phyloP scores from a whole-genome alignment of 2,329 filamentous ascomycete genomes.

The Cadophora sp. region DNA sequence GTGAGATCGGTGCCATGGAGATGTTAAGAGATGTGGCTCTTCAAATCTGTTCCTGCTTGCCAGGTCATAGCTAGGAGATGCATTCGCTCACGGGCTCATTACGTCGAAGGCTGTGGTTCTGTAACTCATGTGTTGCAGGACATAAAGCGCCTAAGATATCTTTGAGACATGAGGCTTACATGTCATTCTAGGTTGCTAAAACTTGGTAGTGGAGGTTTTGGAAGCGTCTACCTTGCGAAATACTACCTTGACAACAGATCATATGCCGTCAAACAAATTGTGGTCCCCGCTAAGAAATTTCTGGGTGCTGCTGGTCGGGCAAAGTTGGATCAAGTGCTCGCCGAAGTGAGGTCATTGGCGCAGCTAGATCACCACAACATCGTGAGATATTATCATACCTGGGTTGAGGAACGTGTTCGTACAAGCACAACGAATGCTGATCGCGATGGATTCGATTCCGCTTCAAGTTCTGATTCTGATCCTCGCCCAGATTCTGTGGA shows the following conservation, averaged over 20 bases:
- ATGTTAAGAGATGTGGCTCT: background rate
- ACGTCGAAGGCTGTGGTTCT: background rate
- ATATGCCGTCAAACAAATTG: constrained; percentile 72
- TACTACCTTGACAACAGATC: constrained; percentile 66
- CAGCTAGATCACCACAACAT: constrained; percentile 69
- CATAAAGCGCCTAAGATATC: background rate
- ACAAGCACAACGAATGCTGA: background rate
- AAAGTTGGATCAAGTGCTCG: constrained; percentile 21
- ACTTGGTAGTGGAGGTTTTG: constrained; percentile 64
- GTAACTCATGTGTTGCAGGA: background rate
- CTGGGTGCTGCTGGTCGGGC: constrained; percentile 13
- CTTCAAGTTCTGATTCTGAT: background rate
- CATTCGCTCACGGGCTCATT: background rate
- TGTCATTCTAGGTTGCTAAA: constrained; percentile 11
- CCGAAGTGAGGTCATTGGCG: constrained; percentile 66
- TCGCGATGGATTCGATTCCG: background rate
- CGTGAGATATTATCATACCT: constrained; percentile 69
- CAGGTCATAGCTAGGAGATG: background rate
- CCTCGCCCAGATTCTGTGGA: background rate
- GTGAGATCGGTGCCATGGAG: background rate
- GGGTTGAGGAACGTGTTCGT: constrained; percentile 59
- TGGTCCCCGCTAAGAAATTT: constrained; percentile 50
- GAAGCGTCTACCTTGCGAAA: constrained; percentile 65
- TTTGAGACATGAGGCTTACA: background rate
- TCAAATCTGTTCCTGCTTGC: background rate